Conservation (phyloP, 1,284 basidiomycete species). For the Cutaneotrichosporon sp. region DNA sequence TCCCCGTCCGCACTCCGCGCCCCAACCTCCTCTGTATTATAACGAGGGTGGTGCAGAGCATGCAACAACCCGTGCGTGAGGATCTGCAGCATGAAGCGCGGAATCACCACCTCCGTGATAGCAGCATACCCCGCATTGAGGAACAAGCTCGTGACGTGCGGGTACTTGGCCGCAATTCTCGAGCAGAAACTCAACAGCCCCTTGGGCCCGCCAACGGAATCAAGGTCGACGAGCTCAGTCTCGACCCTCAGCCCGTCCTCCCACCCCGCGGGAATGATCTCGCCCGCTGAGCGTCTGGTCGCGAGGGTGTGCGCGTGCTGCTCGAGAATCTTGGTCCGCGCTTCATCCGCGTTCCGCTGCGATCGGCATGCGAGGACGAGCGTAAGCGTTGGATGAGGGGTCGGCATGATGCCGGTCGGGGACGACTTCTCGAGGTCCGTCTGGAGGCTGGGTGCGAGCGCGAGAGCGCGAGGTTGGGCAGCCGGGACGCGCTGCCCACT, state of each 20-base stretch:
- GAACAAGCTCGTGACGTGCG: conserved; percentile 65
- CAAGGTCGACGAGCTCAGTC: conserved; percentile 63
- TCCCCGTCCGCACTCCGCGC: conserved; percentile 61
- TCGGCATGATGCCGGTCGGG: conserved; percentile 4
- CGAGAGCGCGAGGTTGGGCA: conserved; percentile 26
- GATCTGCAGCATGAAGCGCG: conserved; percentile 55
- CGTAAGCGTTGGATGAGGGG: conserved; percentile 57
- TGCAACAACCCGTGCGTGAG: conserved; percentile 49
- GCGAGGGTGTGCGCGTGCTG: conserved; percentile 54
- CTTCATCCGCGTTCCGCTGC: conserved; percentile 59
- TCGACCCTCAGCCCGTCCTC: conserved; percentile 60
- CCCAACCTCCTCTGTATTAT: conserved; percentile 60
- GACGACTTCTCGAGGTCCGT: not conserved
- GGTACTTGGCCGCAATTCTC: conserved; percentile 57
- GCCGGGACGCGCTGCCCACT: conserved; percentile 25
- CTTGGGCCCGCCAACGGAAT: conserved; percentile 51
- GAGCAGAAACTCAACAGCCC: conserved; percentile 64
- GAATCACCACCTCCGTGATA: conserved; percentile 56
- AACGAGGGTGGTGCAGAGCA: conserved; percentile 58
- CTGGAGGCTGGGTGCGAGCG: conserved; percentile 26
- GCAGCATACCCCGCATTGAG: conserved; percentile 74
- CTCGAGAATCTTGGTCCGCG: conserved; percentile 55
- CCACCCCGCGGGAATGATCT: conserved; percentile 54
- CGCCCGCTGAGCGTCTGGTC: conserved; percentile 44
- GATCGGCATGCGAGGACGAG: conserved; percentile 79